Conservation (phyloP, 495 filamentous ascomycete species). For the Lichina pygmaea region DNA sequence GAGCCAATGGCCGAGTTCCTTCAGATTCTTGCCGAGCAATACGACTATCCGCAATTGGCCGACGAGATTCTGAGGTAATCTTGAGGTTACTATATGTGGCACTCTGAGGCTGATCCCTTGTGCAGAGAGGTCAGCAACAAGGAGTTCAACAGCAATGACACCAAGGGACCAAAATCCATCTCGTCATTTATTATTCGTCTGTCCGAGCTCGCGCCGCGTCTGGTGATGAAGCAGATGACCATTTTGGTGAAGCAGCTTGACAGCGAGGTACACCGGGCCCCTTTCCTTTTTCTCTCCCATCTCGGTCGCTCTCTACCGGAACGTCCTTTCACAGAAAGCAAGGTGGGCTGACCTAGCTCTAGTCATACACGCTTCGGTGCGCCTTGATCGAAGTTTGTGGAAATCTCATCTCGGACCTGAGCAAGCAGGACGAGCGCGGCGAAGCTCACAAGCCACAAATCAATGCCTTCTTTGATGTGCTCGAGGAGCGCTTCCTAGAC, state of each 20-base stretch:
- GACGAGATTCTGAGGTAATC: conserved; percentile 58
- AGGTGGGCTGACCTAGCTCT: conserved; percentile 4
- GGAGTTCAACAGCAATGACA: conserved; percentile 92
- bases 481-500: conserved; percentile 89
- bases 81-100: not conserved
- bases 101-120: conserved; percentile 7
- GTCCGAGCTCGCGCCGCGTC: conserved; percentile 76
- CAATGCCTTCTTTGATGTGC: conserved; percentile 84
- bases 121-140: conserved; percentile 74
- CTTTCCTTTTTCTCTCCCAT: too few relatives aligned
- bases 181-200: conserved; percentile 85
- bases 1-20: conserved; percentile 98
- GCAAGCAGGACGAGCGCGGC: conserved; percentile 65
- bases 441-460: conserved; percentile 85
- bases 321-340: not conserved
- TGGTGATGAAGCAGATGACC: conserved; percentile 95
- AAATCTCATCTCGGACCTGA: conserved; percentile 80
- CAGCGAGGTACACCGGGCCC: conserved; percentile 37
- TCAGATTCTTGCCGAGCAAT: conserved; percentile 87
- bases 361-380: conserved; percentile 83
- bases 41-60: conserved; percentile 86
- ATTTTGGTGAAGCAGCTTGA: conserved; percentile 79
- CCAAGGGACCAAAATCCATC: conserved; percentile 86
- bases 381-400: conserved; percentile 95
- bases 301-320: not conserved